Conservation (phyloP, 306 rosid genomes). For the Pyrus pyrifolia region DNA sequence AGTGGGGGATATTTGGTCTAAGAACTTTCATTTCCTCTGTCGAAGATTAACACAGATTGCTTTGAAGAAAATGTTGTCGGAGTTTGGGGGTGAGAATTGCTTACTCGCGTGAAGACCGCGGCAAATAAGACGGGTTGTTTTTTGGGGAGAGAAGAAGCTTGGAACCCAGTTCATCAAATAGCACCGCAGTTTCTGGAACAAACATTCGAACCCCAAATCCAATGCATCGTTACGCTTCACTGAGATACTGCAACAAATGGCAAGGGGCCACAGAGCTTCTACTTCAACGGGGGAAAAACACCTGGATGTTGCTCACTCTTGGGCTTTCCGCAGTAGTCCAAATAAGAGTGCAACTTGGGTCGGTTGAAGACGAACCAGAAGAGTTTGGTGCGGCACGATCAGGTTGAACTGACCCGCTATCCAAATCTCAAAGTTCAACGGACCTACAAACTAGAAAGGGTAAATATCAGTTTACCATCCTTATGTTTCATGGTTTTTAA, state of each 20-base stretch:
- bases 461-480: too few relatives aligned
- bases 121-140: not conserved
- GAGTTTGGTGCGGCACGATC: too few relatives aligned
- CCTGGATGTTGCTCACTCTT: too few relatives aligned
- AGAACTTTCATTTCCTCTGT: conserved; percentile 42
- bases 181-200: conserved; percentile 8
- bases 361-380: too few relatives aligned
- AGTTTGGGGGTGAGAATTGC: conserved; percentile 31
- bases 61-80: conserved; percentile 41
- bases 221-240: not conserved
- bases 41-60: conserved; percentile 41
- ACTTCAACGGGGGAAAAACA: too few relatives aligned
- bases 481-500: too few relatives aligned
- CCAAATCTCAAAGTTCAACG: too few relatives aligned
- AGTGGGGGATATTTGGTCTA: conserved; percentile 36
- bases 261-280: too few relatives aligned
- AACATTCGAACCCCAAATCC: not conserved
- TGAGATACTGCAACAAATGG: not conserved
- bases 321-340: too few relatives aligned
- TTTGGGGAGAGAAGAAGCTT: conserved; percentile 11
- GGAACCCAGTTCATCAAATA: conserved; percentile 22
- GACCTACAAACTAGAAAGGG: too few relatives aligned
- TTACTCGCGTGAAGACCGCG: conserved; percentile 30
- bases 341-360: too few relatives aligned
- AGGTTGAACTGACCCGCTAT: too few relatives aligned